Evolutionary conservation across 2,329 filamentous ascomycete genomes (phyloP), one percentile per base, ranked within the genome.

Genomic region (Ascomycota sp.): DNA sequence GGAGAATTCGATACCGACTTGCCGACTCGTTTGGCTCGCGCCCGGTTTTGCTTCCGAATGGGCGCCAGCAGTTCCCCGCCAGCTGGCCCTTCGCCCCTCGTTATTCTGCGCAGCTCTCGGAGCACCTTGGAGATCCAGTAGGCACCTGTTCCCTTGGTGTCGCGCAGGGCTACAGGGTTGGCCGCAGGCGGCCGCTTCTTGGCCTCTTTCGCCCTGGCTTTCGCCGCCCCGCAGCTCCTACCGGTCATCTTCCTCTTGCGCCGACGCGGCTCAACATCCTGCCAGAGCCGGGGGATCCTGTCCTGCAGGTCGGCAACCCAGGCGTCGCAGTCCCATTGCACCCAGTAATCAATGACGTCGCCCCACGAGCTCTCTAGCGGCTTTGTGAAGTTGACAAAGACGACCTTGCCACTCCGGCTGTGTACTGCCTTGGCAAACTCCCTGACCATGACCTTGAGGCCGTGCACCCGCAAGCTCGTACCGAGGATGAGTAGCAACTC

Each of bases 371-470:
- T 80, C 42, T 78, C 73, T 0, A 75, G 61, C 0, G 75, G 74
- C 40, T 75, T 75, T 2, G 75, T 78, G 15, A 73, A 65, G 47
- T 81, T 81, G 36, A 80, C 69, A 50, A 79, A 79, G 4, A 80
- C 58, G 0, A 81, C 75, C 32, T 67, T 75, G 32, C 75, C 75
- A 17, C 69, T 69, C 30, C 60, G 68, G 39, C 60, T 69, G 47
- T 80, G 75, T 1, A 79, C 69, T 0, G 73, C 66, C 41, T 74
- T 77, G 20, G 75, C 70, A 40, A 81, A 80, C 40, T 79, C 73
- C 35, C 63, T 65, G 4, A 80, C 68, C 51, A 81, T 65, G 7
- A 73, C 61, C 44, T 79, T 79, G 5, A 81, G 53, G 0, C 75
- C 75, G 36, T 80, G 75, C 1, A 81, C 75, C 30, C 68, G 65